These are phyloP conservation scores for Allium fistulosum DNA, from an alignment of 106 monocot genomes.

Conservation along the genomic window DNA sequence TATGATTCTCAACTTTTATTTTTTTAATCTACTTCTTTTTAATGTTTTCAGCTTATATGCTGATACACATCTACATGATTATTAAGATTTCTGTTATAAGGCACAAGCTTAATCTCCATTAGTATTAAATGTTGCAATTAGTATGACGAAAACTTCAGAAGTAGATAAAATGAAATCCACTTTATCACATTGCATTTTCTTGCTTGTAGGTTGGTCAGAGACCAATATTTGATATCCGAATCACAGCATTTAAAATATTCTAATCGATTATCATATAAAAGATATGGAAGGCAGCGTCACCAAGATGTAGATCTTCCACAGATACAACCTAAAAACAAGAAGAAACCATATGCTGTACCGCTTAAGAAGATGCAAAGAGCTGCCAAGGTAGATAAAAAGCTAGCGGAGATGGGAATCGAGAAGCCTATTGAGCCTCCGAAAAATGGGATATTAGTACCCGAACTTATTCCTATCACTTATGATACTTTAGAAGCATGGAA, in stretches of 20 bases:
- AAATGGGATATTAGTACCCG: constrained; percentile 81
- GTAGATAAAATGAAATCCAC: too few relatives aligned
- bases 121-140: too few relatives aligned
- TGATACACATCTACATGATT: too few relatives aligned
- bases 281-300: constrained; percentile 20
- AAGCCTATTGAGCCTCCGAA: constrained; percentile 81
- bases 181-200: too few relatives aligned
- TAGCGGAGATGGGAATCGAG: constrained; percentile 80
- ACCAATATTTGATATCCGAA: constrained; percentile 8
- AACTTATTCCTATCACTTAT: constrained; percentile 81
- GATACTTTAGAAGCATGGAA: constrained; percentile 78
- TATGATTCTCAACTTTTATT: too few relatives aligned
- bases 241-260: constrained; percentile 3
- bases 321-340: constrained; percentile 62
- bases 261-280: constrained; percentile 11
- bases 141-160: too few relatives aligned
- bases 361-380: constrained; percentile 52
- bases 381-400: constrained; percentile 50
- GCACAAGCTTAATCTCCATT: too few relatives aligned
- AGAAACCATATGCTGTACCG: constrained; percentile 74
- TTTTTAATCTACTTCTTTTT: too few relatives aligned
- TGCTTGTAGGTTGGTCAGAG: constrained; percentile 13
- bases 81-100: too few relatives aligned
- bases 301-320: constrained; percentile 87
- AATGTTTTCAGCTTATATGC: too few relatives aligned